These are phyloP conservation scores for Dillenia suffruticosa DNA, from an alignment of 164 flowering plant species.

Conservation along the genomic window DNA sequence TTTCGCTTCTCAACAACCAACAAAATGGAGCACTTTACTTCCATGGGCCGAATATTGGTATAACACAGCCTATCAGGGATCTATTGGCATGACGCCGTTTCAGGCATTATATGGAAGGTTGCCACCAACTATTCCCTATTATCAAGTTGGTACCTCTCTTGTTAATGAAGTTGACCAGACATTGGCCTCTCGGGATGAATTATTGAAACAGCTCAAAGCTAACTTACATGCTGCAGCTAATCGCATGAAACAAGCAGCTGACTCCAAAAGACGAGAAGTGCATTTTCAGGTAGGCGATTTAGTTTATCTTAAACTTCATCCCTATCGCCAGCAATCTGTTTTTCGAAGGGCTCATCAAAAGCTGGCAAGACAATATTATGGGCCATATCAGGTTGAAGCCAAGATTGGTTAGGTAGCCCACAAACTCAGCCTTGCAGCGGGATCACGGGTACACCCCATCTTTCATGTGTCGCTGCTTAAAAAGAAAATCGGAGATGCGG, in stretches of 20 bases:
- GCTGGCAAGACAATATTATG: constrained; percentile 1
- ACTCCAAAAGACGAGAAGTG: not conserved
- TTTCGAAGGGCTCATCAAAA: not conserved
- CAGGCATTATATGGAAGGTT: too few species aligned
- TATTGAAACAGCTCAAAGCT: not conserved
- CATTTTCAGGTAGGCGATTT: not conserved
- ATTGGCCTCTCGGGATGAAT: not conserved
- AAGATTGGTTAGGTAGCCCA: not conserved
- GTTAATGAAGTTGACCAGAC: not conserved
- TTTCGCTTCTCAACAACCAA: too few species aligned
- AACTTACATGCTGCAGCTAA: not conserved
- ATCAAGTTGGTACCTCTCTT: too few species aligned
- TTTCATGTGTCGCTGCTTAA: constrained; percentile 1
- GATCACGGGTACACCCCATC: not conserved
- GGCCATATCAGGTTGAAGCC: not conserved
- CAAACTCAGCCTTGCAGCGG: not conserved
- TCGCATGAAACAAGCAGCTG: not conserved
- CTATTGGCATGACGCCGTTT: too few species aligned
- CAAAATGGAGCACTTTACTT: too few species aligned
- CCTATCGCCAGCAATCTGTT: not conserved
- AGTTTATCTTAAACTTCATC: not conserved
- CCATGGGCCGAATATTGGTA: too few species aligned
- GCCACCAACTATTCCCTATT: too few species aligned
- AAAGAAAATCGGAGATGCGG: not conserved
- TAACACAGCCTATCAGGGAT: too few species aligned